phyloP scores from a whole-genome alignment of 352 stramenopile species.

The Phytophthora chlamydospora region DNA sequence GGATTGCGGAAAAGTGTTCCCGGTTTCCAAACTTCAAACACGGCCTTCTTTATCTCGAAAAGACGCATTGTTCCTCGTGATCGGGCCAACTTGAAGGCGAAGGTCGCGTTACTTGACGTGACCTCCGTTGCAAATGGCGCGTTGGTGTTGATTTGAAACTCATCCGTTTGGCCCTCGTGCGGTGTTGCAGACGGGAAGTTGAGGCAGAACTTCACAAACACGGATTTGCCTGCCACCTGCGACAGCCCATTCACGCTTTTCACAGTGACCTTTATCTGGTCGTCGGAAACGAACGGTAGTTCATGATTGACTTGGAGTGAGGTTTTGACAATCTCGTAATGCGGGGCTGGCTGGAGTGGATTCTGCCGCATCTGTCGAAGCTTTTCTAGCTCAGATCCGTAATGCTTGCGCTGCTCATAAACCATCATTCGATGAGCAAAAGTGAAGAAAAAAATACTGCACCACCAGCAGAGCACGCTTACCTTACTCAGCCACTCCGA shows the following conservation, averaged over 20 bases:
- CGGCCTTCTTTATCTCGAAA: slow-evolving; percentile 83
- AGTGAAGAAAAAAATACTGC: background rate
- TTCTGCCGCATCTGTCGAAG: slow-evolving; percentile 59
- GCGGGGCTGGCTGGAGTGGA: slow-evolving; percentile 53
- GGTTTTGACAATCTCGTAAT: slow-evolving; percentile 46
- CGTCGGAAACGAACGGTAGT: slow-evolving; percentile 45
- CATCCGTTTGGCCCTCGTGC: slow-evolving; percentile 64
- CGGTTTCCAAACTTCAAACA: slow-evolving; percentile 78
- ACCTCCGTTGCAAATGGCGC: slow-evolving; percentile 36
- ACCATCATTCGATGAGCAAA: background rate
- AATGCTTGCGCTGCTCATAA: slow-evolving; percentile 58
- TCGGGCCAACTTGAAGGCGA: slow-evolving; percentile 60
- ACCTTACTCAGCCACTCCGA: slow-evolving; percentile 69
- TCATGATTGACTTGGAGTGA: slow-evolving; percentile 54
- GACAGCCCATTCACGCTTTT: slow-evolving; percentile 51
- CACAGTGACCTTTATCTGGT: slow-evolving; percentile 62
- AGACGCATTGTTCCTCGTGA: slow-evolving; percentile 70
- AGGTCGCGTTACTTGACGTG: slow-evolving; percentile 33
- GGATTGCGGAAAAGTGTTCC: slow-evolving; percentile 68
- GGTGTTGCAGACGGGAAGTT: slow-evolving; percentile 64
- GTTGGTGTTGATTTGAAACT: slow-evolving; percentile 39
- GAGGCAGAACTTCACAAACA: slow-evolving; percentile 80
- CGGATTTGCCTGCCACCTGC: slow-evolving; percentile 47
- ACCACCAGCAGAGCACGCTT: background rate
- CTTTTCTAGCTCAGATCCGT: slow-evolving; percentile 53